These are phyloP conservation scores for Abortiporus biennis DNA, from an alignment of 1,284 basidiomycete genomes.

Conservation along the genomic window DNA sequence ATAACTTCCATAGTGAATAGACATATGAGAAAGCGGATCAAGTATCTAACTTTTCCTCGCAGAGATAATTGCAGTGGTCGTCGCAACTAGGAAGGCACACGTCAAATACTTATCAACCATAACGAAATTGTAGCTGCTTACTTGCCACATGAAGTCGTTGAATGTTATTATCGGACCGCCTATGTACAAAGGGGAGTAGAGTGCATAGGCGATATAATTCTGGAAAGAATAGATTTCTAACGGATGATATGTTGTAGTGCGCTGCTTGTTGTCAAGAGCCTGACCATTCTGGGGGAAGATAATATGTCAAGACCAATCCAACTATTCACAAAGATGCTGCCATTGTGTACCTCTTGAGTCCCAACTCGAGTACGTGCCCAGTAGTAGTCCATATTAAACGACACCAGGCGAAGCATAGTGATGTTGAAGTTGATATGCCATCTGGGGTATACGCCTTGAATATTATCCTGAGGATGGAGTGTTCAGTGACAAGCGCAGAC, in stretches of 20 bases:
- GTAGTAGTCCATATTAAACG: slow-evolving; percentile 89
- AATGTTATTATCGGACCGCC: slow-evolving; percentile 96
- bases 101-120: neutral
- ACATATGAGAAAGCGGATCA: slow-evolving; percentile 67
- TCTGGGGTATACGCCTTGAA: slow-evolving; percentile 68
- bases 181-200: slow-evolving; percentile 94
- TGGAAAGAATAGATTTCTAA: slow-evolving; percentile 45
- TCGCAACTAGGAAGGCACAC: slow-evolving; percentile 45
- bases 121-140: slow-evolving; percentile 28
- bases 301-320: neutral
- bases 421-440: slow-evolving; percentile 98
- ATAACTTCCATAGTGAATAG: slow-evolving; percentile 88
- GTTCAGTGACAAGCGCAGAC: neutral
- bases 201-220: slow-evolving; percentile 68
- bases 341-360: slow-evolving; percentile 35
- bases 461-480: slow-evolving; percentile 52
- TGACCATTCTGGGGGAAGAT: slow-evolving; percentile 22
- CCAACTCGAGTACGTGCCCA: slow-evolving; percentile 58
- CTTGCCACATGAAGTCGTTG: slow-evolving; percentile 94
- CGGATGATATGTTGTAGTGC: slow-evolving; percentile 40
- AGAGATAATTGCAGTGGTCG: slow-evolving; percentile 40
- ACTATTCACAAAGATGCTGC: neutral
- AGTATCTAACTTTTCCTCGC: slow-evolving; percentile 45
- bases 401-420: slow-evolving; percentile 91
- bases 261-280: slow-evolving; percentile 48